Evolutionary conservation across 2,329 filamentous ascomycete species (phyloP).

Genomic region (Nemania bipapillata): DNA sequence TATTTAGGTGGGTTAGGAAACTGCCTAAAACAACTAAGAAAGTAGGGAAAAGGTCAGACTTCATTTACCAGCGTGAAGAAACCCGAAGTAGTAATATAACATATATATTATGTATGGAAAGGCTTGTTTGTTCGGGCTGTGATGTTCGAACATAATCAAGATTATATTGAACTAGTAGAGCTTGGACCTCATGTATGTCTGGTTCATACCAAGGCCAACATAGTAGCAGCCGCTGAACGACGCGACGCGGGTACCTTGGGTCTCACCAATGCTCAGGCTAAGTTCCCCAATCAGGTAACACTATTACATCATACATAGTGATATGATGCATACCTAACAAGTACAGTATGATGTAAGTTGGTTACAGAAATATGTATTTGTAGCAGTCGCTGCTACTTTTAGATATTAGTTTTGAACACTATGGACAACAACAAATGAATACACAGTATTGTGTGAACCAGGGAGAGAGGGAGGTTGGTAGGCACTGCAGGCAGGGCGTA

Average conservation of each 20-base stretch:
- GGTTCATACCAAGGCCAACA: conserved; percentile 17
- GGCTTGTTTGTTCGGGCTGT: not conserved
- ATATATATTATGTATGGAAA: not conserved
- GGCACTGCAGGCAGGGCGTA: not conserved
- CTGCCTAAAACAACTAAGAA: not conserved
- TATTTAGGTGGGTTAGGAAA: not conserved
- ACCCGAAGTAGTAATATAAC: not conserved
- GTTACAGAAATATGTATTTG: not conserved
- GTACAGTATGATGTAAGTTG: conserved; percentile 35
- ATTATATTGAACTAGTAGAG: conserved; percentile 3
- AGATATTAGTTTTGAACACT: not conserved
- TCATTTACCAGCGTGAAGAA: not conserved
- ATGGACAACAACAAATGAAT: not conserved
- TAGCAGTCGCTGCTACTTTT: not conserved
- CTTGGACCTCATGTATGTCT: not conserved
- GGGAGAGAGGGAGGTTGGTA: too few relatives aligned
- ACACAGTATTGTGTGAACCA: not conserved
- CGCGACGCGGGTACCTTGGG: conserved; percentile 18
- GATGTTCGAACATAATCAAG: not conserved
- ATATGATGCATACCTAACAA: not conserved
- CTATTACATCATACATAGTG: conserved; percentile 33
- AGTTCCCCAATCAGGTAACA: conserved; percentile 9
- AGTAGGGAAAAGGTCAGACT: not conserved
- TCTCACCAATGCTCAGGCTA: conserved; percentile 7
- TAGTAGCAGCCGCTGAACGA: conserved; percentile 4